These are phyloP conservation scores for Leishmania guyanensis DNA, from an alignment of 208 protist genomes.

Conservation along the genomic window DNA sequence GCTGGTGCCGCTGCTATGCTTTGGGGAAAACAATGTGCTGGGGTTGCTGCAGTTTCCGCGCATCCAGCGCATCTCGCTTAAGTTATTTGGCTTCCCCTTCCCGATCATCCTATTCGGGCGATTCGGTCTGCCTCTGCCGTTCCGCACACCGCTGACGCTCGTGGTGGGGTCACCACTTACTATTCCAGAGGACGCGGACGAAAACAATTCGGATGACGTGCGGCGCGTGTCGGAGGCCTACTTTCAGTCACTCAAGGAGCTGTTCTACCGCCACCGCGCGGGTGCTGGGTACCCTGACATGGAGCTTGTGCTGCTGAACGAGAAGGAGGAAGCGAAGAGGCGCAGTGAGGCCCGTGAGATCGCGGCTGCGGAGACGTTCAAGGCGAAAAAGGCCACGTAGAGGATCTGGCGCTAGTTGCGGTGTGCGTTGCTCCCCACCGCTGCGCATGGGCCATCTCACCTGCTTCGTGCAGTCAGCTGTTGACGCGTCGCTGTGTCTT, in stretches of 20 bases:
- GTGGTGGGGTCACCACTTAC: constrained; percentile 67
- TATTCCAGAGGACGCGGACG: constrained; percentile 56
- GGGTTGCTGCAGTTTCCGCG: constrained; percentile 61
- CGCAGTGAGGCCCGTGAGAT: constrained; percentile 16
- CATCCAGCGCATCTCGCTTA: constrained; percentile 65
- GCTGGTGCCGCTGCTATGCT: constrained; percentile 82
- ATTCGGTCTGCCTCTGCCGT: constrained; percentile 71
- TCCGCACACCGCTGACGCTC: constrained; percentile 57
- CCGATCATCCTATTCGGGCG: constrained; percentile 78
- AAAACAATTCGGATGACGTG: constrained; percentile 67
- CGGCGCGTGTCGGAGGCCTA: constrained; percentile 51
- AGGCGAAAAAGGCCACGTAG: constrained; percentile 22
- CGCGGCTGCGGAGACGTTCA: constrained; percentile 13
- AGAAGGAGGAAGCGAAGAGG: constrained; percentile 40
- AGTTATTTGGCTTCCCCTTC: constrained; percentile 79
- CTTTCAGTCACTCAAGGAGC: constrained; percentile 54
- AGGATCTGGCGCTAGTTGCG: not conserved
- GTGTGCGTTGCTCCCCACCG: not conserved
- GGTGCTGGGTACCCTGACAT: constrained; percentile 78
- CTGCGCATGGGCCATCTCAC: not conserved
- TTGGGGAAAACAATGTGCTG: constrained; percentile 83
- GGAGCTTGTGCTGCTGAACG: constrained; percentile 65
- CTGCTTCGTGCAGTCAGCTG: not conserved
- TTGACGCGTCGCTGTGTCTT: not conserved
- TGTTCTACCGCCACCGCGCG: constrained; percentile 77